phyloP scores from a whole-genome alignment of 1,284 basidiomycete genomes.

The Microbotryum silenes-acaulis region DNA sequence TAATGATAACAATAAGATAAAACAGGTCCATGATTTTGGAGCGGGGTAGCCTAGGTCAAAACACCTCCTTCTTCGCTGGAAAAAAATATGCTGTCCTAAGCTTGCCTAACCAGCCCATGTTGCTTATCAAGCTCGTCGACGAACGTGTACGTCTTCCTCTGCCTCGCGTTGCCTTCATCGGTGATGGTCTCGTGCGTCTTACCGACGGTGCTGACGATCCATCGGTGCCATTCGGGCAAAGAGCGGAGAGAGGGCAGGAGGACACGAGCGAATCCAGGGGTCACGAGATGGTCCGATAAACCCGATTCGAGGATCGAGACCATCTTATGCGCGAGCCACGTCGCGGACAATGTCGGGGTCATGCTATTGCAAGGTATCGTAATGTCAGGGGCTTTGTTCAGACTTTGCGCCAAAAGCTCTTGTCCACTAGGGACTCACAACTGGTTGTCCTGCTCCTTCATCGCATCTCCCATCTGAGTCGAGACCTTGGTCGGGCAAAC shows the following conservation, averaged over 20 bases:
- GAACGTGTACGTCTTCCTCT: slow-evolving; percentile 12
- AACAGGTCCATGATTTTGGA: too few relatives aligned
- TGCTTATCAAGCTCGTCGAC: slow-evolving; percentile 17
- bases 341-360: slow-evolving; percentile 13
- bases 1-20: too few relatives aligned
- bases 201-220: slow-evolving; percentile 19
- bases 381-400: background rate
- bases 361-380: slow-evolving; percentile 7
- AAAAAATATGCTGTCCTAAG: too few relatives aligned
- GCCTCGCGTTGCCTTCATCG: slow-evolving; percentile 12
- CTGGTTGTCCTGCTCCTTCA: slow-evolving; percentile 21
- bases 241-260: slow-evolving; percentile 15
- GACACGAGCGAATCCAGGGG: slow-evolving; percentile 17
- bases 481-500: slow-evolving; percentile 31
- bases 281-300: slow-evolving; percentile 20
- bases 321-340: slow-evolving; percentile 21
- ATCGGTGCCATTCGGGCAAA: slow-evolving; percentile 19
- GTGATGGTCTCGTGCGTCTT: slow-evolving; percentile 26
- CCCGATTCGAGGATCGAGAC: slow-evolving; percentile 22
- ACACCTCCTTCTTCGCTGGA: too few relatives aligned
- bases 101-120: background rate
- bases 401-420: too few relatives aligned
- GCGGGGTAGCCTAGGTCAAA: too few relatives aligned
- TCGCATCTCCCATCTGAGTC: slow-evolving; percentile 27
- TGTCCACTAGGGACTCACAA: slow-evolving; percentile 5